Evolutionary conservation across 2,329 filamentous ascomycete species (phyloP), one percentile per base, ranked within the genome.

Genomic region (Verticillium isaacii): DNA sequence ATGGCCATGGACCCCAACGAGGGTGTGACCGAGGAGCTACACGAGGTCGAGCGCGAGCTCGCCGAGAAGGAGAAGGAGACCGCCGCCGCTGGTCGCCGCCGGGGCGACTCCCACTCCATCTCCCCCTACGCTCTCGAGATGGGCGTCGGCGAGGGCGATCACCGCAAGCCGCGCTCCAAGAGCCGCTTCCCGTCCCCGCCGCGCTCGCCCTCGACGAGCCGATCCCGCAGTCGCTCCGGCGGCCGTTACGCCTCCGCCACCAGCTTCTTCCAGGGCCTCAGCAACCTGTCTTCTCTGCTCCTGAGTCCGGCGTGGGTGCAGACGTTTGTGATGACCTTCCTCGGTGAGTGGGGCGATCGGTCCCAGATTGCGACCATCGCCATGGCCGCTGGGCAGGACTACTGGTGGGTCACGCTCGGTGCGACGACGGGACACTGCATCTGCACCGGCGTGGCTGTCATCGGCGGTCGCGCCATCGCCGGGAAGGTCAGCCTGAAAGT

Each of bases 321-420:
- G 77, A 99, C 95, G 0, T 99, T 99, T 73, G 86, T 96, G 69
- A 99, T 99, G 95, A 99, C 95, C 2, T 99, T 99, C 78, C 79
- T 99, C 34, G 95, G 95, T 50, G 95, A 99, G 75, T 99, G 95
- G 95, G 95, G 95, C 62, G 95, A 99, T 72, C 88, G 95, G 68
- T 96, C 92, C 73, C 95, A 99, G 78, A 98, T 99, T 70, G 95
- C 95, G 25, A 99, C 95, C 0, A 96, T 99, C 72, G 95, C 95
- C 60, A 99, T 99, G 95, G 95, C 95, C 58, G 94, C 95, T 37
- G 95, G 95, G 23, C 92, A 96, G 75, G 95, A 99, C 74, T 99
- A 98, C 76, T 98, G 94, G 94, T 97, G 93, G 91, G 95, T 99
- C 39, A 97, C 93, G 4, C 82, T 93, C 56, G 95, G 95, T 62